These are phyloP conservation scores for Skeletonema costatum DNA, from an alignment of 108 stramenopile species.

Conservation along the genomic window DNA sequence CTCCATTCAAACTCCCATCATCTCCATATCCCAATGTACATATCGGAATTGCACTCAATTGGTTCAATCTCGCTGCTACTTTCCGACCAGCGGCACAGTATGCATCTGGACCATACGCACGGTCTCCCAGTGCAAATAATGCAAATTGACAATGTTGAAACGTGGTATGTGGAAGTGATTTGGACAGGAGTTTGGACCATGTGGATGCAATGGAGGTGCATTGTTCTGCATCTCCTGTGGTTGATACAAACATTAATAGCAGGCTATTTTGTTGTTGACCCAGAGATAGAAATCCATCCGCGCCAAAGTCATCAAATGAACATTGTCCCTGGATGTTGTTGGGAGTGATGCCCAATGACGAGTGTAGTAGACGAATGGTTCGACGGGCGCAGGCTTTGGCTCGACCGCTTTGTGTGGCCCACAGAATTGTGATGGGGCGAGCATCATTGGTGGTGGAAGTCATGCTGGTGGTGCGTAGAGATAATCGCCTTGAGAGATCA, in stretches of 20 bases:
- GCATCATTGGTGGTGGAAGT: not conserved
- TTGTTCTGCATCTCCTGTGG: slow-evolving; percentile 87
- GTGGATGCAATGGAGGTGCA: slow-evolving; percentile 69
- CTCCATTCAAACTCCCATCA: slow-evolving; percentile 79
- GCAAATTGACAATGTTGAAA: slow-evolving; percentile 60
- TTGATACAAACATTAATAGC: slow-evolving; percentile 74
- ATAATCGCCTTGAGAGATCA: too few species aligned
- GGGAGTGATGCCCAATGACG: slow-evolving; percentile 3
- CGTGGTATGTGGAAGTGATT: slow-evolving; percentile 50
- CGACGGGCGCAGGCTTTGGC: slow-evolving; percentile 86
- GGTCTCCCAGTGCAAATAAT: slow-evolving; percentile 83
- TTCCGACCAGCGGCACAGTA: slow-evolving; percentile 88
- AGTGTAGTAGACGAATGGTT: slow-evolving; percentile 59
- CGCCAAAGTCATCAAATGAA: slow-evolving; percentile 63
- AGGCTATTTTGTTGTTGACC: slow-evolving; percentile 12
- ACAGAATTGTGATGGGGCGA: slow-evolving; percentile 53
- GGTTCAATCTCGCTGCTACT: slow-evolving; percentile 74
- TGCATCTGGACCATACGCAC: slow-evolving; percentile 79
- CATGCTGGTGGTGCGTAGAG: not conserved
- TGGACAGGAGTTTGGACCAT: slow-evolving; percentile 66
- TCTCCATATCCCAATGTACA: slow-evolving; percentile 86
- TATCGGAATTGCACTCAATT: slow-evolving; percentile 61
- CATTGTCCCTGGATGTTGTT: slow-evolving; percentile 45
- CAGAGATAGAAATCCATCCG: slow-evolving; percentile 25
- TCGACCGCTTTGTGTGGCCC: slow-evolving; percentile 79